Conservation (phyloP, 345 rosid genomes). For the Citrus australasica region DNA sequence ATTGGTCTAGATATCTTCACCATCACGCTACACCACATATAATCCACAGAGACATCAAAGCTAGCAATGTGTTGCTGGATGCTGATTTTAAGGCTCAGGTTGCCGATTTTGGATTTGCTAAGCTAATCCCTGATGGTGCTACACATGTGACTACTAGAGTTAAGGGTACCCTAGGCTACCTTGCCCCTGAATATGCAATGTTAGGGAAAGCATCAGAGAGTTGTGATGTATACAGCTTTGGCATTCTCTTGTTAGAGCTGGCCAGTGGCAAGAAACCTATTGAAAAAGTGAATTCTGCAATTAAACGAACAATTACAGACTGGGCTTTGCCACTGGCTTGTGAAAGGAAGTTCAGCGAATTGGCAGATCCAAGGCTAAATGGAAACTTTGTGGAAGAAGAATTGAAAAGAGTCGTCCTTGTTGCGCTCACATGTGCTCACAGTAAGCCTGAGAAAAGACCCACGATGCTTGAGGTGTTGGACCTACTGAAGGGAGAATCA, state of each 20-base stretch:
- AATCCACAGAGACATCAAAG: slow-evolving; percentile 75
- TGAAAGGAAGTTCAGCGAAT: slow-evolving; percentile 47
- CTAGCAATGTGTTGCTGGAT: slow-evolving; percentile 73
- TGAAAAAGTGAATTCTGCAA: slow-evolving; percentile 33
- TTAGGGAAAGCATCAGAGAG: slow-evolving; percentile 75
- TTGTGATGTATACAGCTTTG: slow-evolving; percentile 83
- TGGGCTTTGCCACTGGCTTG: slow-evolving; percentile 70
- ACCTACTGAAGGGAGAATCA: slow-evolving; percentile 59
- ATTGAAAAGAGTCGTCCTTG: slow-evolving; percentile 45
- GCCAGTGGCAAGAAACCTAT: slow-evolving; percentile 67
- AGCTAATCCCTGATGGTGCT: slow-evolving; percentile 71
- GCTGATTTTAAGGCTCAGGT: slow-evolving; percentile 73
- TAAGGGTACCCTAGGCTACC: slow-evolving; percentile 78
- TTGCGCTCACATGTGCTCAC: slow-evolving; percentile 57
- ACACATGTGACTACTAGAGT: slow-evolving; percentile 81
- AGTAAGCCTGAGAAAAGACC: slow-evolving; percentile 60
- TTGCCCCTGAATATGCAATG: slow-evolving; percentile 82
- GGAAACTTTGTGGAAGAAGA: slow-evolving; percentile 57
- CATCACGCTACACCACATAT: slow-evolving; percentile 84
- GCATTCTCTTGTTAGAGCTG: slow-evolving; percentile 73
- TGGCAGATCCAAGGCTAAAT: slow-evolving; percentile 63
- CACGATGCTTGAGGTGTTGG: slow-evolving; percentile 62
- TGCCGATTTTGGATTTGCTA: slow-evolving; percentile 82
- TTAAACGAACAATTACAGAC: slow-evolving; percentile 47
- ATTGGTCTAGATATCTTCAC: slow-evolving; percentile 72